These are phyloP conservation scores for Gastrolobium bilobum DNA, from an alignment of 306 rosid species.

Conservation along the genomic window DNA sequence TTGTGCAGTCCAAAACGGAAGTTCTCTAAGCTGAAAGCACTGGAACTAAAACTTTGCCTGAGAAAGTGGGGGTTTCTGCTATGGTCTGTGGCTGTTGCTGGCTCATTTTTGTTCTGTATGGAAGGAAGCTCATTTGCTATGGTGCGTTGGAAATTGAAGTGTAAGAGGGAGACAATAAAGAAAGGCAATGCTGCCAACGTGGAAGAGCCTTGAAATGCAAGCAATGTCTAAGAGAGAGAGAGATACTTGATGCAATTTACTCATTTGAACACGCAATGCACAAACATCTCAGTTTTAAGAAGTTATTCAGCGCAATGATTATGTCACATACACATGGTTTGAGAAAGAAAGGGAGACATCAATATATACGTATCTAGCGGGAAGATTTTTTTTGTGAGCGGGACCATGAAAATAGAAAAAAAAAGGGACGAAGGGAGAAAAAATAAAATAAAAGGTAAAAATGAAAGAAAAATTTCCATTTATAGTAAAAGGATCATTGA, in stretches of 20 bases:
- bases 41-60: conserved; percentile 47
- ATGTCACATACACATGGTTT: conserved; percentile 45
- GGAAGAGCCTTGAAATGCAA: conserved; percentile 60
- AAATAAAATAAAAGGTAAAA: too few relatives aligned
- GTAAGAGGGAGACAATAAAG: conserved; percentile 39
- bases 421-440: too few relatives aligned
- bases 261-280: conserved; percentile 67
- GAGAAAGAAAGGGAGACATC: background rate
- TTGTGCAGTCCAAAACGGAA: conserved; percentile 38
- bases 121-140: conserved; percentile 27
- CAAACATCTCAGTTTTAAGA: conserved; percentile 37
- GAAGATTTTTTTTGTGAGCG: too few relatives aligned
- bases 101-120: conserved; percentile 28
- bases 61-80: conserved; percentile 65
- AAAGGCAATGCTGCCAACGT: conserved; percentile 47
- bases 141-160: conserved; percentile 73
- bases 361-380: background rate
- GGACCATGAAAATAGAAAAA: too few relatives aligned
- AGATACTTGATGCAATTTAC: conserved; percentile 8
- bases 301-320: conserved; percentile 26
- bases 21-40: conserved; percentile 4
- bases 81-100: conserved; percentile 17
- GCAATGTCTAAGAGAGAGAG: conserved; percentile 52
- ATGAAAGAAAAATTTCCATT: too few relatives aligned
- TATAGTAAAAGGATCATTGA: too few relatives aligned